Conservation (phyloP, 495 filamentous ascomycete species). For the Glarea lozoyensis region DNA sequence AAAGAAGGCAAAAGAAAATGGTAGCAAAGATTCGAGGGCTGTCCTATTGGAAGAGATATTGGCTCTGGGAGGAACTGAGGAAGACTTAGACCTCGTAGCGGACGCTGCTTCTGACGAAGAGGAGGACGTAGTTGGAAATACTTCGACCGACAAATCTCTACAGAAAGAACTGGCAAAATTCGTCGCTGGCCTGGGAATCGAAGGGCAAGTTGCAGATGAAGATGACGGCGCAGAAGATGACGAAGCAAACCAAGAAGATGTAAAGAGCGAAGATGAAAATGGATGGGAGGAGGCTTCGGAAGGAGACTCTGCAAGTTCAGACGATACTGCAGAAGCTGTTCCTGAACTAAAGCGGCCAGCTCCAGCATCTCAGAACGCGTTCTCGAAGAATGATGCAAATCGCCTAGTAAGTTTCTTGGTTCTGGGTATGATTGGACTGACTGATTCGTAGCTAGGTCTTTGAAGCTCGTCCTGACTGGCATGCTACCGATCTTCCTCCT, state of each 20-base stretch:
- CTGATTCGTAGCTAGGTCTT: slow-evolving; percentile 51
- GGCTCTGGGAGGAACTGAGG: slow-evolving; percentile 68
- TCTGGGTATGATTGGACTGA: slow-evolving; percentile 4
- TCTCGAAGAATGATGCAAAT: slow-evolving; percentile 13
- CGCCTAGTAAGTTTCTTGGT: slow-evolving; percentile 17
- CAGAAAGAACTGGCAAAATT: slow-evolving; percentile 18
- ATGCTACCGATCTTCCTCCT: slow-evolving; percentile 52
- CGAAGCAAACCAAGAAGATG: slow-evolving; percentile 18
- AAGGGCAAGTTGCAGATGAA: slow-evolving; percentile 6
- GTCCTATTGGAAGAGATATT: slow-evolving; percentile 60
- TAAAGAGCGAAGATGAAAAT: slow-evolving; percentile 18
- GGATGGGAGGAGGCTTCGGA: slow-evolving; percentile 20
- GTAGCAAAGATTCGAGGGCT: slow-evolving; percentile 13
- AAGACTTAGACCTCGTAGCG: slow-evolving; percentile 59
- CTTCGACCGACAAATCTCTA: slow-evolving; percentile 13
- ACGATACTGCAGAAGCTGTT: slow-evolving; percentile 19
- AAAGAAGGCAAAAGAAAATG: slow-evolving; percentile 25
- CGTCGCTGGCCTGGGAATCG: slow-evolving; percentile 19
- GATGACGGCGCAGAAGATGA: slow-evolving; percentile 16
- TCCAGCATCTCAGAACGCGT: slow-evolving; percentile 16
- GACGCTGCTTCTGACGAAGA: slow-evolving; percentile 24
- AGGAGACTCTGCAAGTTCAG: slow-evolving; percentile 17
- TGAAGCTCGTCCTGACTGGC: slow-evolving; percentile 78
- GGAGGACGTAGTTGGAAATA: slow-evolving; percentile 8
- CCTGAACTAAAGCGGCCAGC: slow-evolving; percentile 11